A percentile compares a stretch with the other conserved stretches of the same genome.
Evolutionary conservation across 2,329 filamentous ascomycete species (phyloP).

Genomic region (Alternaria sp.): DNA sequence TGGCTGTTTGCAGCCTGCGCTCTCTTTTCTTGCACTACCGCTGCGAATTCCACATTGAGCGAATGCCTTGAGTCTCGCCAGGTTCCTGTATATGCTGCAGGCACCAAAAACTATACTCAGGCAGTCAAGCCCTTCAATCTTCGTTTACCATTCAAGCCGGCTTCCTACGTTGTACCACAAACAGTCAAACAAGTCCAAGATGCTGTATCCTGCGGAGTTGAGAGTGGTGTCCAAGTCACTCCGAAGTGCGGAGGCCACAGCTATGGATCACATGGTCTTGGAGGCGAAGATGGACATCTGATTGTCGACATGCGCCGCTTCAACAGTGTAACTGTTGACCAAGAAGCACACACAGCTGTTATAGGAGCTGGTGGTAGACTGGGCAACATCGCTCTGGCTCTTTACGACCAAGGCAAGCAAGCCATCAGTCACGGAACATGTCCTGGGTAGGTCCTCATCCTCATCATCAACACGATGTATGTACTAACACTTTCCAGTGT

Average conservation of each 20-base stretch:
- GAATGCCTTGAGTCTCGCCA: conserved; percentile 25
- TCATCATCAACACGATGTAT: background rate
- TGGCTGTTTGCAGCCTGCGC: conserved; percentile 11
- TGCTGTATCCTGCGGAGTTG: conserved; percentile 62
- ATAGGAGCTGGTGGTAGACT: conserved; percentile 58
- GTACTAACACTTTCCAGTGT: conserved; percentile 20
- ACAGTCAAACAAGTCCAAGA: conserved; percentile 59
- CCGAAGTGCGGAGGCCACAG: conserved; percentile 68
- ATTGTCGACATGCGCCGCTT: conserved; percentile 56
- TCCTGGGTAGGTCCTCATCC: conserved; percentile 51
- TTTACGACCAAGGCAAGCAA: conserved; percentile 40
- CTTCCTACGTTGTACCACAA: conserved; percentile 62
- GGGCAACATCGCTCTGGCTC: conserved; percentile 37
- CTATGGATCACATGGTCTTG: conserved; percentile 59
- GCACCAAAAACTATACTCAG: conserved; percentile 34
- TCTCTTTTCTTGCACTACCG: conserved; percentile 9
- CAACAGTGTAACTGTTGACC: conserved; percentile 51
- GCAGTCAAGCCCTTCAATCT: conserved; percentile 39
- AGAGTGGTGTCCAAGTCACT: conserved; percentile 60
- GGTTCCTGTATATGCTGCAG: conserved; percentile 27
- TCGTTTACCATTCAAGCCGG: conserved; percentile 50
- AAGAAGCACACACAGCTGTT: conserved; percentile 48
- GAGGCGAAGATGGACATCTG: conserved; percentile 55
- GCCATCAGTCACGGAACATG: conserved; percentile 60
- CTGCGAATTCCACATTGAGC: conserved; percentile 17